phyloP scores from a whole-genome alignment of 495 filamentous ascomycete species.

The Penicillium canariense region DNA sequence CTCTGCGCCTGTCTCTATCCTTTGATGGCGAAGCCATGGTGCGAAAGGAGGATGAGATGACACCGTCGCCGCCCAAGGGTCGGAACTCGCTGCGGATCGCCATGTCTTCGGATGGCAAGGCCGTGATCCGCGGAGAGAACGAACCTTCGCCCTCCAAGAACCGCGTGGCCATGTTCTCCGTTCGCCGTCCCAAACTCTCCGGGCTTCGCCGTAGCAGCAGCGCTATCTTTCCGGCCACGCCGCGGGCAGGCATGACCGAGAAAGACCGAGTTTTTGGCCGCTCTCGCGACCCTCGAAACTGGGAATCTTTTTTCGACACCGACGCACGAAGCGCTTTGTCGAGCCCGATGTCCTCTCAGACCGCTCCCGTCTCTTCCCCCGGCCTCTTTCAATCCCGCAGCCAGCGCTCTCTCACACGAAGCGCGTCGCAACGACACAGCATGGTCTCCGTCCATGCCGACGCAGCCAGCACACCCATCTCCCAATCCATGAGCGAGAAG shows the following conservation, averaged over 20 bases:
- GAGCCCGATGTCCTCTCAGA: constrained; percentile 66
- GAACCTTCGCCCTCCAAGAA: constrained; percentile 52
- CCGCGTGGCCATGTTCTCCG: constrained; percentile 50
- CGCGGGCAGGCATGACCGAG: constrained; percentile 29
- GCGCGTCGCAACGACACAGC: constrained; percentile 51
- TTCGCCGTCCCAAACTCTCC: constrained; percentile 51
- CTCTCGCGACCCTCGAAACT: constrained; percentile 77
- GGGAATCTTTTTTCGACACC: constrained; percentile 78
- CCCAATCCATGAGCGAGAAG: constrained; percentile 53
- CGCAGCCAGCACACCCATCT: constrained; percentile 43
- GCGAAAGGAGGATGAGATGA: constrained; percentile 58
- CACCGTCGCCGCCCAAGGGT: constrained; percentile 67
- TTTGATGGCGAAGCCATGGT: constrained; percentile 83
- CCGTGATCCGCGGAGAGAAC: constrained; percentile 46
- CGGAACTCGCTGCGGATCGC: constrained; percentile 44
- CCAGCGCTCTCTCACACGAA: constrained; percentile 44
- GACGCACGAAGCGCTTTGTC: constrained; percentile 70
- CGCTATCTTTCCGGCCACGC: constrained; percentile 44
- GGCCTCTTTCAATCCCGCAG: constrained; percentile 65
- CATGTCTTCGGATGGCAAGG: constrained; percentile 53
- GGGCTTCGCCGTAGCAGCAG: constrained; percentile 63
- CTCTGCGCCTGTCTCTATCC: constrained; percentile 63
- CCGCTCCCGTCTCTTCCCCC: constrained; percentile 69
- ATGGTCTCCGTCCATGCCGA: constrained; percentile 46
- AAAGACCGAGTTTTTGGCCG: constrained; percentile 56